Evolutionary conservation across 2,329 filamentous ascomycete species (phyloP), one percentile per base, ranked within the genome.

Genomic region (Hypomyces perniciosus): DNA sequence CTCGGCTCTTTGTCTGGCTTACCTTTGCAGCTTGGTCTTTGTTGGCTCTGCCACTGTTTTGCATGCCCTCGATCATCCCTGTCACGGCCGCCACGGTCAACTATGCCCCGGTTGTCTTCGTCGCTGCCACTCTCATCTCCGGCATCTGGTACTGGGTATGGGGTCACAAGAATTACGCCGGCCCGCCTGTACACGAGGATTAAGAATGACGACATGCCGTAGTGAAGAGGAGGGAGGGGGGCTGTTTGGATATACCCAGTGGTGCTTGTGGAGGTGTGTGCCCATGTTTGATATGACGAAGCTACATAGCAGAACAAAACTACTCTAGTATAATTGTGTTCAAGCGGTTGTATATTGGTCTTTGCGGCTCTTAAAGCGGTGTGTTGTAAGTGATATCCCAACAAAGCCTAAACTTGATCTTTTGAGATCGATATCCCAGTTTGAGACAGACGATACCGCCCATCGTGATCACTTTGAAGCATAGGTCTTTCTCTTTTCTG

Each of bases 101-200:
- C 74, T 90, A 88, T 66, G 85, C 85, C 1, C 82, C 82, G 10
- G 85, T 83, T 33, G 85, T 90, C n/a, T 88, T 89, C 58, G 78
- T 85, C 28, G 83, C 74, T 5, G 84, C 86, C 55, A 76, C 79
- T 49, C 44, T 72, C 37, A 75, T 88, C 51, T 80, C 85, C 1
- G 75, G 73, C 8, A 65, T 70, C 6, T 90, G 85, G 84, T 90
- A 90, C 70, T 71, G 81, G 57, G 74, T 75, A 46, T 87, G 84
- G 83, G 85, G 85, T 33, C 78, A 80, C 68, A 79, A 81, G 68
- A 80, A 88, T 68, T 87, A 87, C 68, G 72, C 73, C 42, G 83
- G 84, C 12, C 83, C 81, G 2, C 80, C 77, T n/a, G 74, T 72
- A 37, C 62, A 72, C 51, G 68, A 68, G 50, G 64, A 68, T 5